Evolutionary conservation across 148 eudicot genomes (phyloP), one percentile per base, ranked within the genome.

Genomic region (Rhododendron simsii): DNA sequence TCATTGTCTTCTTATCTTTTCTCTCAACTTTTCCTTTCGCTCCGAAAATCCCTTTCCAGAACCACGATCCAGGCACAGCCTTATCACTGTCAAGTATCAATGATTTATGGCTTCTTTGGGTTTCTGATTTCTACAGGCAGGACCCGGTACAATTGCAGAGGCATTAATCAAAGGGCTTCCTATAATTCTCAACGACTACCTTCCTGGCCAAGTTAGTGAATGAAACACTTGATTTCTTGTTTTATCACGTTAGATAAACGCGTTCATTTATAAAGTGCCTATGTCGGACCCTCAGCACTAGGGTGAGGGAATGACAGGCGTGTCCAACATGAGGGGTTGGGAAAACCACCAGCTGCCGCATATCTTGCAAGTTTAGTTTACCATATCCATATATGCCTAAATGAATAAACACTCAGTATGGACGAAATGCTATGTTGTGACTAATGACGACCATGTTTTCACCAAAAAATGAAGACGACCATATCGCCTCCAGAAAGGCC

Each of bases 151-250:
- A 51, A 97, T 97, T 86, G 95, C 99, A 23, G 99, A 97, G 86
- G 98, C 99, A n/a, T 90, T 97, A 91, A 95, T 97, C 80, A 85
- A 98, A 88, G 99, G 99, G 59, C 98, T 97, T 90, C 99, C 99
- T 18, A 95, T 95, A 87, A 94, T 97, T 87, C 98, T 97, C 74
- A 97, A 97, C 48, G 99, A 95, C 88, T 97, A 91, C 91, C 94
- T 97, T 89, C 98, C 99, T 2, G 99, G 99, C 86, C 99, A 97
- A 91, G 99, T 95, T 87, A 87, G 98, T 87, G 20, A 85, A 7
- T 5, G 10, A 74, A 89, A 78, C 7, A 10, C 39, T 44, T 75
- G 10, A 81, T 65, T 45, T 23, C 57, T 50, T 21, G 0, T 12
- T 30, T 71, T 10, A 8, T 67, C 30, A 13, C 55, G 55, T 51